Conservation (phyloP, 805 yeast species). For the Lachancea thermotolerans region DNA sequence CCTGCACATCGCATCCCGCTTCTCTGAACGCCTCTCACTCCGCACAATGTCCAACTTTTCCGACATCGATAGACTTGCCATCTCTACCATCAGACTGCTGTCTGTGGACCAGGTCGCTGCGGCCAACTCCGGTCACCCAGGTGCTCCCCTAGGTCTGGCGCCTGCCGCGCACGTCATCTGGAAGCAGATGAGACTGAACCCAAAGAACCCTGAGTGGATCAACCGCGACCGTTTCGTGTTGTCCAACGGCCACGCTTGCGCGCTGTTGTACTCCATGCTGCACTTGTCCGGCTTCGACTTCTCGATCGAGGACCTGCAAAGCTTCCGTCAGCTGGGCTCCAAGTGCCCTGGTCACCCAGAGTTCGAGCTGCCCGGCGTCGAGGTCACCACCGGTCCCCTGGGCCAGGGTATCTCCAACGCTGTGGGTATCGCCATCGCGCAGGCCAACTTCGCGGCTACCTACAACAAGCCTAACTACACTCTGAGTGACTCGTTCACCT, state of each 20-base stretch:
- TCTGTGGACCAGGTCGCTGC: slow-evolving; percentile 80
- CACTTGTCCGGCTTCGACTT: slow-evolving; percentile 77
- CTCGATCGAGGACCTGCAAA: slow-evolving; percentile 77
- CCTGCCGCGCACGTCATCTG: slow-evolving; percentile 87
- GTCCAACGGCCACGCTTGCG: slow-evolving; percentile 96
- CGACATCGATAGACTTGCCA: slow-evolving; percentile 65
- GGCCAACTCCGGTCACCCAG: slow-evolving; percentile 98
- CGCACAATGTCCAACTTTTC: slow-evolving; percentile 33
- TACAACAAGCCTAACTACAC: slow-evolving; percentile 82
- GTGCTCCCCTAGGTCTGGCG: slow-evolving; percentile 98
- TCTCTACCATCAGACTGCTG: slow-evolving; percentile 82
- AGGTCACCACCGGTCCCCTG: slow-evolving; percentile 96
- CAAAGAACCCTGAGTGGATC: slow-evolving; percentile 86
- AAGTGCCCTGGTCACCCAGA: slow-evolving; percentile 98
- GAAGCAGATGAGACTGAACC: slow-evolving; percentile 76
- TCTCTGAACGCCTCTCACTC: neutral
- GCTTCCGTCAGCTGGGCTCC: slow-evolving; percentile 84
- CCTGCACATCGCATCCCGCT: neutral
- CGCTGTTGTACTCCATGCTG: slow-evolving; percentile 75
- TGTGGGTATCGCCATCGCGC: slow-evolving; percentile 94
- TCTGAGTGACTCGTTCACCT: slow-evolving; percentile 70
- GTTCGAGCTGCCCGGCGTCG: slow-evolving; percentile 84
- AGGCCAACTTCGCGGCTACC: slow-evolving; percentile 83
- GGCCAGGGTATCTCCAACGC: slow-evolving; percentile 98
- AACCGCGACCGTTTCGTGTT: slow-evolving; percentile 93